A percentile compares a stretch with the other conserved stretches of the same genome.
These are phyloP conservation scores for Serendipita sp. DNA, from an alignment of 768 basidiomycete species.

Conservation along the genomic window DNA sequence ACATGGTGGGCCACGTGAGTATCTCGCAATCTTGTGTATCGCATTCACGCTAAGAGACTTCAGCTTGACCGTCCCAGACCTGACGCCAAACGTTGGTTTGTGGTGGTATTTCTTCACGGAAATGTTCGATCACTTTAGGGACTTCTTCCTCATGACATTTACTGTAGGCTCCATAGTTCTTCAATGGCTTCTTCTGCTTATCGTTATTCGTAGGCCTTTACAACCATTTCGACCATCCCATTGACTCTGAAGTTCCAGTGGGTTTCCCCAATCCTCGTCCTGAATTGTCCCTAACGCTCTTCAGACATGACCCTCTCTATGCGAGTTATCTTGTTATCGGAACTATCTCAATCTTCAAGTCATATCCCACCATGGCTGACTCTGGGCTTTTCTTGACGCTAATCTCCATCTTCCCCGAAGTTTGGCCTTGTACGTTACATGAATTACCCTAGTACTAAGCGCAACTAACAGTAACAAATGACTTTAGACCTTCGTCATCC, in stretches of 20 bases:
- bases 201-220: constrained; percentile 41
- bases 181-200: neutral
- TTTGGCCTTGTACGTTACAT: constrained; percentile 66
- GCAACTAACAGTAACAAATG: neutral
- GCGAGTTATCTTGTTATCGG: constrained; percentile 64
- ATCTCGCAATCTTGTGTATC: neutral
- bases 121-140: constrained; percentile 96
- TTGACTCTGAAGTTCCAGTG: constrained; percentile 81
- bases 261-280: constrained; percentile 15
- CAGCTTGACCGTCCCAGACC: constrained; percentile 69
- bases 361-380: constrained; percentile 84
- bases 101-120: constrained; percentile 99
- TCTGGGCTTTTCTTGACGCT: constrained; percentile 74
- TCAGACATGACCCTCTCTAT: constrained; percentile 71
- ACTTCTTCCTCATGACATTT: constrained; percentile 91
- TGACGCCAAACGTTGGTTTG: constrained; percentile 86
- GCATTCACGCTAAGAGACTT: constrained; percentile 3
- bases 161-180: constrained; percentile 36
- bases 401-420: constrained; percentile 69
- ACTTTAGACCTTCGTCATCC: constrained; percentile 65
- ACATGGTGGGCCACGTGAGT: constrained; percentile 79
- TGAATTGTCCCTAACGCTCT: neutral
- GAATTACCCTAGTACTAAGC: neutral
- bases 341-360: constrained; percentile 70
- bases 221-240: constrained; percentile 67